phyloP scores from a whole-genome alignment of 2,329 filamentous ascomycete genomes.

The Periconia digitata region DNA sequence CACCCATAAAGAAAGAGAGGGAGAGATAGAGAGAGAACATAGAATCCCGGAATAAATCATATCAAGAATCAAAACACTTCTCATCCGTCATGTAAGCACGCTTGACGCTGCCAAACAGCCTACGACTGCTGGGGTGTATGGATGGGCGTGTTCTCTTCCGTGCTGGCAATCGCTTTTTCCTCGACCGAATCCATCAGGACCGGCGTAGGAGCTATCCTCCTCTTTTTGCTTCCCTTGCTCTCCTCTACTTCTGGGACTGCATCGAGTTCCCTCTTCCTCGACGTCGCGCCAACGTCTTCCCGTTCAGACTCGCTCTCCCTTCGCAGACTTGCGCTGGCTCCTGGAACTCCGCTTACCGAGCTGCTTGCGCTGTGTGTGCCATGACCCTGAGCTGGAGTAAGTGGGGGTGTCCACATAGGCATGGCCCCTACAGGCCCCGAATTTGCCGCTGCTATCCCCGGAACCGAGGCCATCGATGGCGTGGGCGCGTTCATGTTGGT shows the following conservation, averaged over 20 bases:
- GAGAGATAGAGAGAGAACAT: too few relatives aligned
- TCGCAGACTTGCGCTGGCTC: conserved; percentile 27
- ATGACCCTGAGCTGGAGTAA: conserved; percentile 67
- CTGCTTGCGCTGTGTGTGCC: conserved; percentile 56
- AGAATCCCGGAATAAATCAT: too few relatives aligned
- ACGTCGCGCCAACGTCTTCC: conserved; percentile 27
- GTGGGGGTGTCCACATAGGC: conserved; percentile 84
- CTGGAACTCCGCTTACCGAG: conserved; percentile 53
- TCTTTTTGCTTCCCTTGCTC: conserved; percentile 44
- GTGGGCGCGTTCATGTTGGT: conserved; percentile 71
- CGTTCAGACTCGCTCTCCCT: conserved; percentile 40
- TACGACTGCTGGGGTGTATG: conserved; percentile 11
- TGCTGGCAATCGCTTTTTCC: conserved; percentile 33
- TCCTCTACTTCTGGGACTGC: conserved; percentile 40
- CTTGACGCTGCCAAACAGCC: neutral
- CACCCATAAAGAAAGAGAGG: neutral
- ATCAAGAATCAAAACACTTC: neutral
- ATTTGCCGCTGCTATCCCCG: conserved; percentile 73
- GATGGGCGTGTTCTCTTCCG: conserved; percentile 32
- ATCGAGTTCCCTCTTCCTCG: conserved; percentile 42
- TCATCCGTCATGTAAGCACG: too few relatives aligned
- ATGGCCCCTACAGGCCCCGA: conserved; percentile 59
- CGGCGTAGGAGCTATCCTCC: conserved; percentile 50
- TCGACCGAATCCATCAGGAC: conserved; percentile 31
- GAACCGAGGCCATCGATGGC: conserved; percentile 75